phyloP scores from a whole-genome alignment of 306 rosid genomes.

The Castanea sativa region DNA sequence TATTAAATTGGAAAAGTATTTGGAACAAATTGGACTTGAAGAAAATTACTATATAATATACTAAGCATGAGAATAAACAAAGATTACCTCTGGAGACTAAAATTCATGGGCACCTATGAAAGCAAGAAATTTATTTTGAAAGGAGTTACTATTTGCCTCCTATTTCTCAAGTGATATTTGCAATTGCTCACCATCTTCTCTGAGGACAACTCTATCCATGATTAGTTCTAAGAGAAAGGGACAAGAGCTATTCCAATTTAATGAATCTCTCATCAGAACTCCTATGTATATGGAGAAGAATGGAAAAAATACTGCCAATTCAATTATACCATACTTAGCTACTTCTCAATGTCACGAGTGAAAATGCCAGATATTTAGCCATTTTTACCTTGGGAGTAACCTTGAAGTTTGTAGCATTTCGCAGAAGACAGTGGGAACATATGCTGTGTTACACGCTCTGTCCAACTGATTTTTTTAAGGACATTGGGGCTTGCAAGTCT shows the following conservation, averaged over 20 bases:
- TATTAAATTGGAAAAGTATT: too few relatives aligned
- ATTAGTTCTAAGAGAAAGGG: background rate
- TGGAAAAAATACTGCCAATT: background rate
- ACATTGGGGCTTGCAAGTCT: background rate
- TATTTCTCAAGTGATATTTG: background rate
- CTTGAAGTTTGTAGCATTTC: background rate
- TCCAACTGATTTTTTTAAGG: background rate
- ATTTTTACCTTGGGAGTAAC: background rate
- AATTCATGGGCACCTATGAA: conserved; percentile 47
- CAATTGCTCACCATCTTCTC: conserved; percentile 10
- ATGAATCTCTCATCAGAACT: background rate
- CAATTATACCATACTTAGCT: background rate
- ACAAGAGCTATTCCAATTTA: background rate
- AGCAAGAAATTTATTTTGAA: conserved; percentile 23
- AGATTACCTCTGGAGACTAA: conserved; percentile 34
- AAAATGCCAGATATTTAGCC: background rate
- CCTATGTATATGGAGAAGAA: background rate
- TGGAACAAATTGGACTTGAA: too few relatives aligned
- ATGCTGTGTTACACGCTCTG: background rate
- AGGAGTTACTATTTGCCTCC: conserved; percentile 6
- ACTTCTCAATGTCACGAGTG: background rate
- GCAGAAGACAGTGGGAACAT: background rate
- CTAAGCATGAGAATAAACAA: background rate
- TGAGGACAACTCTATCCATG: conserved; percentile 30
- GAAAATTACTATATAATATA: too few relatives aligned